Evolutionary conservation across 202 grass and related monocot species (phyloP), one percentile per base, ranked within the genome.

Genomic region (Dendrocalamus latiflorus): DNA sequence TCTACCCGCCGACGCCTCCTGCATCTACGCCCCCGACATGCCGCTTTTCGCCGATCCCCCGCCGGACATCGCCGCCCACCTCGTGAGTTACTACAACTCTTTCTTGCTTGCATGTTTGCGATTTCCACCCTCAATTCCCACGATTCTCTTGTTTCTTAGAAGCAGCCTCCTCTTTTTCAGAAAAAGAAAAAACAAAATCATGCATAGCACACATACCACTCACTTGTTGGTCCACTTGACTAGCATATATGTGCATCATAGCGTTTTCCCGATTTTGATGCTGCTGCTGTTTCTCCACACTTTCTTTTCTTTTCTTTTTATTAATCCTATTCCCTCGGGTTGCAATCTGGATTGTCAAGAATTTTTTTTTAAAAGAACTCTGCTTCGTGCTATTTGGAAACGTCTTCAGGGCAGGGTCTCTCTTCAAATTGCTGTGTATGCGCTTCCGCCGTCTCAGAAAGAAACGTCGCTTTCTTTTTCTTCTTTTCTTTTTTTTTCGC

Each of bases 11-110:
- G 64, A 26, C 43, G 41, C n/a, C n/a, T n/a, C 65, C 62, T 50
- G 13, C 77, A n/a, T 43, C 51, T 18, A 71, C 8, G 81, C 65
- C 50, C 49, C 60, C 30, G n/a, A n/a, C n/a, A n/a, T n/a, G n/a
- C n/a, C n/a, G n/a, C n/a, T n/a, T n/a, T n/a, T n/a, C n/a, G n/a
- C n/a, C n/a, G n/a, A n/a, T n/a, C n/a, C n/a, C n/a, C n/a, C n/a
- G n/a, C n/a, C n/a, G n/a, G 73, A 72, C 48, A 68, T 81, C 45
- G 74, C 68, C 60, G 17, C 37, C 37, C 76, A 88, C 72, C 82
- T 88, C 81, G 93, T 97, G 74, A 89, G 72, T 42, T 34, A 1
- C 22, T 9, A 3, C 51, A 22, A n/a, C n/a, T n/a, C n/a, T n/a
- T 9, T 11, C 54, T 56, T 11, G 1, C n/a, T 22, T 11, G 8